Evolutionary conservation across 2,329 filamentous ascomycete genomes (phyloP), one percentile per base, ranked within the genome.

Genomic region (Penicillium rolfsii): DNA sequence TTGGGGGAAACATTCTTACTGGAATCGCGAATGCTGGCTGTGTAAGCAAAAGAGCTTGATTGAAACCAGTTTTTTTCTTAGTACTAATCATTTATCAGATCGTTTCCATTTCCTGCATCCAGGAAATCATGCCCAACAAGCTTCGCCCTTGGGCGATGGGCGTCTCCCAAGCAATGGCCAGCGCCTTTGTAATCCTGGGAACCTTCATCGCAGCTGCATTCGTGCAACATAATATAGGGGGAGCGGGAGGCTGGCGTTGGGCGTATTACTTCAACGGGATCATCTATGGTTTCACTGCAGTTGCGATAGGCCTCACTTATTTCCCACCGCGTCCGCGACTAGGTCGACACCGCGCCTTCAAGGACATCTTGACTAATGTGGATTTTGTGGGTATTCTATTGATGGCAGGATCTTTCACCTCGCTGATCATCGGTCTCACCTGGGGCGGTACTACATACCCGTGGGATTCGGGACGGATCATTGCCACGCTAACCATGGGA

Each of bases 121-220:
- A 46, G 26, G 43, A 46, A 16, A 46, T 46, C 43, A 26, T 46
- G 22, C 43, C 43, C 22, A 46, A 46, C 22, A 46, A 46, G 43
- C 43, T 46, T 26, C 43, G 43, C 12, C 43, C 43, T 4, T 46
- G 43, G 43, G 43, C 43, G 16, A 46, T 46, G 43, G 43, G 43
- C 4, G 43, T 46, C 22, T 46, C 43, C 22, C 43, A 46, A 46
- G 43, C 43, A 11, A 46, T 46, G 43, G 43, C 43, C 22, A 46
- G 43, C 22, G 43, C 43, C 12, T 46, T 46, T 16, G 43, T 46
- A 4, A 46, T 65, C 9, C 52, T 59, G 19, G 52, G 38, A 52
- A 59, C 22, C 52, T 58, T 55, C 24, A 62, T 64, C 8, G 43
- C 43, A 16, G 43, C 43, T 6, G 43, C 43, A 1, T 46, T 46